phyloP scores from a whole-genome alignment of 2,329 filamentous ascomycete genomes.

The Phialophora expanda region DNA sequence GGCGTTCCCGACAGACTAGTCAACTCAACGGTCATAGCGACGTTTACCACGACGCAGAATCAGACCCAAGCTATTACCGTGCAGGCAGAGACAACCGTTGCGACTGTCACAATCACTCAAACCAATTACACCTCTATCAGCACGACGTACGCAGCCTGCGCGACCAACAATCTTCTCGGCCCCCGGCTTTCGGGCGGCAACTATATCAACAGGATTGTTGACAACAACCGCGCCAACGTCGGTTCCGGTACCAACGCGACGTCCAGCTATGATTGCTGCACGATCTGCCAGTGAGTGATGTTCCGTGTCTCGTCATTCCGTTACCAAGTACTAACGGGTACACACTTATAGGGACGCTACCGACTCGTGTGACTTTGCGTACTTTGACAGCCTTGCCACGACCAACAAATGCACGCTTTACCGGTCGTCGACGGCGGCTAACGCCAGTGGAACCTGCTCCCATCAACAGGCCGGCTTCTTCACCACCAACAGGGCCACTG shows the following conservation, averaged over 20 bases:
- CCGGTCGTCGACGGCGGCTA: neutral
- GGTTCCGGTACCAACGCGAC: slow-evolving; percentile 4
- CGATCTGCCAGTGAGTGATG: neutral
- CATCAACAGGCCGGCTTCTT: slow-evolving; percentile 7
- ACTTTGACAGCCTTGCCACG: neutral
- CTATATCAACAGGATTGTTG: slow-evolving; percentile 8
- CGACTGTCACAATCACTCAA: neutral
- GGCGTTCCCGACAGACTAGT: slow-evolving; percentile 10
- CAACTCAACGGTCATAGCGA: neutral
- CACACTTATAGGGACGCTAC: neutral
- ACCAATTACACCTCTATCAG: neutral
- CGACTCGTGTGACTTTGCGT: slow-evolving; percentile 13
- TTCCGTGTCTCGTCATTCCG: neutral
- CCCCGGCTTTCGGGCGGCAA: slow-evolving; percentile 7
- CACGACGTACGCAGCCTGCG: slow-evolving; percentile 10
- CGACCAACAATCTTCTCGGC: slow-evolving; percentile 13
- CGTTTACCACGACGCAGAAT: neutral
- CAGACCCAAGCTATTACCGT: neutral
- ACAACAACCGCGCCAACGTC: slow-evolving; percentile 7
- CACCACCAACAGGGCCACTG: neutral
- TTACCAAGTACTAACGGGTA: neutral
- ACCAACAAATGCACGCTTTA: neutral
- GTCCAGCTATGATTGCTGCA: slow-evolving; percentile 17
- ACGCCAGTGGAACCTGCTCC: neutral
- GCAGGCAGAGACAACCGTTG: neutral